These are phyloP conservation scores for Picea glauca DNA, from an alignment of 75 land plant species.

Conservation along the genomic window DNA sequence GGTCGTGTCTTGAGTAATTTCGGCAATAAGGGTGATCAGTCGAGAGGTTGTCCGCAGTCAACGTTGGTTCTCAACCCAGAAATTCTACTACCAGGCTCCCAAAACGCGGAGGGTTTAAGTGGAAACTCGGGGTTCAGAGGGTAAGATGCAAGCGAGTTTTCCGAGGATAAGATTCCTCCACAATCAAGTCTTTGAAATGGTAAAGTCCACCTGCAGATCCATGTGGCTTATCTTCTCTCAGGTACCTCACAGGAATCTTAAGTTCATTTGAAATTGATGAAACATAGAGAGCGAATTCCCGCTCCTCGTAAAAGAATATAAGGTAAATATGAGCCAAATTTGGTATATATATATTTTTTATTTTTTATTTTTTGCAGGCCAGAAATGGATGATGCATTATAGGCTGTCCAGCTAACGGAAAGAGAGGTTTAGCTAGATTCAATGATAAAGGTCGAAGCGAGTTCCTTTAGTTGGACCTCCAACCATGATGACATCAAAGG, in stretches of 20 bases:
- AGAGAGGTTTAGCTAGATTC: constrained; percentile 85
- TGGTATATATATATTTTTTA: too few species aligned
- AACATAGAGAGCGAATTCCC: constrained; percentile 66
- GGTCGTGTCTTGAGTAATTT: too few species aligned
- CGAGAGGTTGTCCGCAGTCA: too few species aligned
- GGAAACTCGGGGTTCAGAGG: too few species aligned
- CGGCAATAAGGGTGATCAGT: too few species aligned
- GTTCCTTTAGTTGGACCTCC: constrained; percentile 98
- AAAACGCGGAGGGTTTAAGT: too few species aligned
- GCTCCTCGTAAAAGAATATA: constrained; percentile 75
- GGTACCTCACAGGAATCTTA: constrained; percentile 76
- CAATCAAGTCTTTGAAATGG: constrained; percentile 81
- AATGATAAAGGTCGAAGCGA: constrained; percentile 89
- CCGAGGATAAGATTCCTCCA: too few species aligned
- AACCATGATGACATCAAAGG: constrained; percentile 94
- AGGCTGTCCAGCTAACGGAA: constrained; percentile 93
- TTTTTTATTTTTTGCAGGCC: constrained; percentile 88
- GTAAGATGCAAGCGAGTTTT: too few species aligned
- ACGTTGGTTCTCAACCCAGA: too few species aligned
- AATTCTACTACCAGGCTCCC: too few species aligned
- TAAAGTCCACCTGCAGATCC: constrained; percentile 99
- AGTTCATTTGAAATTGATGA: constrained; percentile 79
- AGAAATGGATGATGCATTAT: constrained; percentile 95
- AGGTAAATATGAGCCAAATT: constrained; percentile 55
- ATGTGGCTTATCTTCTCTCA: constrained; percentile 97